These are phyloP conservation scores for Rosa hybrid DNA, from an alignment of 331 rosid species.

Conservation along the genomic window DNA sequence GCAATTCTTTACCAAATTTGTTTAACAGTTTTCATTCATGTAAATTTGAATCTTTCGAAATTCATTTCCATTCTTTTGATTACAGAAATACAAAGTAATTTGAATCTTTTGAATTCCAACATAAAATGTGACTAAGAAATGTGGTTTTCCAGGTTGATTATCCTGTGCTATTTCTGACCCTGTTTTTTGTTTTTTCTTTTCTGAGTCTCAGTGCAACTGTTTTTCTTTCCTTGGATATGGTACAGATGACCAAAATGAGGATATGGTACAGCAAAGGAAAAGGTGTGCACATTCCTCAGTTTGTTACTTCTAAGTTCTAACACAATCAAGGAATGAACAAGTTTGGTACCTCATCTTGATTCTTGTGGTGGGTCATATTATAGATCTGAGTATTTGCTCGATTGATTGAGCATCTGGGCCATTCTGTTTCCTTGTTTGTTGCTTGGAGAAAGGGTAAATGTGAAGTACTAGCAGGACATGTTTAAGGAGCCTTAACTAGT, in stretches of 20 bases:
- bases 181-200: neutral
- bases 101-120: neutral
- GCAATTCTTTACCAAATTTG: constrained; percentile 1
- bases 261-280: neutral
- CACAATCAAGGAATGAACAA: constrained; percentile 5
- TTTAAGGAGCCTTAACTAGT: neutral
- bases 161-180: neutral
- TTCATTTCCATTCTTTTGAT: constrained; percentile 1
- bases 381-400: neutral
- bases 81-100: neutral
- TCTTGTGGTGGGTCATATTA: neutral
- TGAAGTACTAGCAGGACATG: neutral
- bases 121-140: neutral
- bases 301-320: neutral
- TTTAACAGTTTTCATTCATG: neutral
- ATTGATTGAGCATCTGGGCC: neutral
- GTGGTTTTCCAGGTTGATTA: neutral
- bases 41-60: neutral
- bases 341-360: neutral
- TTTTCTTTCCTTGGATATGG: neutral
- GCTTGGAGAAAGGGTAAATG: neutral
- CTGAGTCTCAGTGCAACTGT: neutral
- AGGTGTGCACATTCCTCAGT: neutral
- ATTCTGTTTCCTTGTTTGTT: neutral
- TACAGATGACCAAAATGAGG: neutral